These are phyloP conservation scores for Kickxella alabastrina DNA, from an alignment of 192 early-diverging fungal genomes.

Conservation along the genomic window DNA sequence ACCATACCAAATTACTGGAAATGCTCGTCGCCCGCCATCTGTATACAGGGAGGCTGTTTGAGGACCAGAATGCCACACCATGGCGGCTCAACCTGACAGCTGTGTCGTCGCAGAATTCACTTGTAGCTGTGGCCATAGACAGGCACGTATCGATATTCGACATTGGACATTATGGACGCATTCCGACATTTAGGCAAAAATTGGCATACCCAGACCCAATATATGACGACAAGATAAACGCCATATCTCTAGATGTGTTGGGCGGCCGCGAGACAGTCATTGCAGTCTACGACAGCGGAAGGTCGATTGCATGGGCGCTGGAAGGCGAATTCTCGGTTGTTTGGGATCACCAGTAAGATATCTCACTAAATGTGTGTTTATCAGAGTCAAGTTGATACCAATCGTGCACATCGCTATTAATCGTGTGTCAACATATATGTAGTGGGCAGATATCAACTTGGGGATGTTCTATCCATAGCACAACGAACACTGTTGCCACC, in stretches of 20 bases:
- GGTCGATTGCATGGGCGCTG: slow-evolving; percentile 18
- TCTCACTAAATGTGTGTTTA: too few relatives aligned
- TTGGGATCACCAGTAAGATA: slow-evolving; percentile 26
- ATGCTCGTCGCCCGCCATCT: slow-evolving; percentile 18
- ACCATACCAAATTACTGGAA: too few relatives aligned
- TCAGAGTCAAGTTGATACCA: too few relatives aligned
- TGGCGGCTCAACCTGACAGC: slow-evolving; percentile 42
- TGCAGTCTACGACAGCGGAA: slow-evolving; percentile 41
- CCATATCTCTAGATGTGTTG: slow-evolving; percentile 19
- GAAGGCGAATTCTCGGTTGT: slow-evolving; percentile 9
- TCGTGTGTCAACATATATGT: not conserved
- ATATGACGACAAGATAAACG: slow-evolving; percentile 34
- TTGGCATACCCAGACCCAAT: slow-evolving; percentile 11
- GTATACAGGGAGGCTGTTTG: slow-evolving; percentile 25
- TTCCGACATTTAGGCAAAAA: slow-evolving; percentile 7
- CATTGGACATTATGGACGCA: slow-evolving; percentile 22
- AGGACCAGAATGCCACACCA: not conserved
- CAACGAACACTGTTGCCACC: slow-evolving; percentile 14
- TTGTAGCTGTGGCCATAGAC: slow-evolving; percentile 21
- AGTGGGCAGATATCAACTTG: slow-evolving; percentile 25
- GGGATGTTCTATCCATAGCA: slow-evolving; percentile 29
- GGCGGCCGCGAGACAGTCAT: slow-evolving; percentile 11
- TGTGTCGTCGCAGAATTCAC: slow-evolving; percentile 15
- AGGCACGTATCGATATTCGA: slow-evolving; percentile 10
- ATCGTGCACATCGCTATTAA: too few relatives aligned